Evolutionary conservation across 1,139 yeast species (phyloP).

Genomic region (Suhomyces taliae): DNA sequence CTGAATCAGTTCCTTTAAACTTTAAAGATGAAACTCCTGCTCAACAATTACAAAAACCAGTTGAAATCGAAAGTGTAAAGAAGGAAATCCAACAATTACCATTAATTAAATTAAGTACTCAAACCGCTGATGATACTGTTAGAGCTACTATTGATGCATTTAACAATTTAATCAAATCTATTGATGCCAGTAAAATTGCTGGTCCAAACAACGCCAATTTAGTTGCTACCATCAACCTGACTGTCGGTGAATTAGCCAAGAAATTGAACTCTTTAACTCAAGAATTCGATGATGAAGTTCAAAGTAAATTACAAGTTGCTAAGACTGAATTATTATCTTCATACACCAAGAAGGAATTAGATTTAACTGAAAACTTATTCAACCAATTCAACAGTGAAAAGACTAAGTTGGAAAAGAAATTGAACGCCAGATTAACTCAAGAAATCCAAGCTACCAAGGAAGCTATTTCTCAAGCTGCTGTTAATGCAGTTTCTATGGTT

Average conservation of each 20-base stretch:
- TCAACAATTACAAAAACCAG: constrained; percentile 48
- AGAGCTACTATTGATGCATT: constrained; percentile 48
- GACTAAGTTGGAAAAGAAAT: constrained; percentile 60
- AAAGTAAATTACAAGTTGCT: constrained; percentile 35
- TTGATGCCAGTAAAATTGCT: constrained; percentile 38
- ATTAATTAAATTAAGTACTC: constrained; percentile 29
- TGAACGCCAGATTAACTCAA: constrained; percentile 55
- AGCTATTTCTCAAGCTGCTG: constrained; percentile 71
- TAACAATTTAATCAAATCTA: constrained; percentile 51
- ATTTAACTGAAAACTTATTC: constrained; percentile 49
- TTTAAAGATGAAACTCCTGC: constrained; percentile 36
- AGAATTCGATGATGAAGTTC: constrained; percentile 44
- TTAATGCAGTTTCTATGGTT: constrained; percentile 71
- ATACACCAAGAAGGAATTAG: constrained; percentile 57
- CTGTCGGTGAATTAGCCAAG: constrained; percentile 30
- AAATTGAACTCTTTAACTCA: constrained; percentile 39
- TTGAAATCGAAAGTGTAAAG: constrained; percentile 37
- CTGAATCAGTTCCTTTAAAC: constrained; percentile 25
- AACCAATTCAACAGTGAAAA: constrained; percentile 56
- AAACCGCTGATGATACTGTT: constrained; percentile 46
- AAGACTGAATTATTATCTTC: constrained; percentile 56
- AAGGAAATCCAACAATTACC: constrained; percentile 38
- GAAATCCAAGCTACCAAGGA: constrained; percentile 73
- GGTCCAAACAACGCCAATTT: constrained; percentile 30
- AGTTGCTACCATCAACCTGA: constrained; percentile 33